These are phyloP conservation scores for Trichoderma afroharzianum DNA, from an alignment of 2,329 filamentous ascomycete genomes.

Conservation along the genomic window DNA sequence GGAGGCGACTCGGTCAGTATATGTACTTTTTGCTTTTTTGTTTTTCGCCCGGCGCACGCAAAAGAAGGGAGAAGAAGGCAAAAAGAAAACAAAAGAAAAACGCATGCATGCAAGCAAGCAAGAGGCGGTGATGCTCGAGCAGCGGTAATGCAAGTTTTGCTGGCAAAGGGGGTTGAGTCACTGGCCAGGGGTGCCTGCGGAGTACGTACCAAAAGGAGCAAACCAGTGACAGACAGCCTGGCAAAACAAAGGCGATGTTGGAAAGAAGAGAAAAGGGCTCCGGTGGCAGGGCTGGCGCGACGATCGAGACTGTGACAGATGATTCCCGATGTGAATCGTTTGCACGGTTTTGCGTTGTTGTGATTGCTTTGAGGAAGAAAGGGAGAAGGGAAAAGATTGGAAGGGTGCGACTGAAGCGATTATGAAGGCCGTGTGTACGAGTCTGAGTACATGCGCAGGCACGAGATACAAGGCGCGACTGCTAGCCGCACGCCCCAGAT, in stretches of 20 bases:
- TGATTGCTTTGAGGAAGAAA: constrained; percentile 44
- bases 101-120: constrained; percentile 1
- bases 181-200: constrained; percentile 13
- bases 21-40: constrained; percentile 1
- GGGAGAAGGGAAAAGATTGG: constrained; percentile 36
- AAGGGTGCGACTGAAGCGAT: constrained; percentile 20
- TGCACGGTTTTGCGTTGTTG: constrained; percentile 48
- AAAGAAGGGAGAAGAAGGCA: not conserved
- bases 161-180: constrained; percentile 22
- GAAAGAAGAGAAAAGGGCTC: constrained; percentile 20
- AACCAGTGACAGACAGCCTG: constrained; percentile 18
- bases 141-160: constrained; percentile 18
- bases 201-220: constrained; percentile 34
- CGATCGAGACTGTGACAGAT: constrained; percentile 58
- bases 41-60: not conserved
- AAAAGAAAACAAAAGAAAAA: not conserved
- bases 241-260: not conserved
- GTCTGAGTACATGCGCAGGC: not conserved
- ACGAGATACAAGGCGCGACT: constrained; percentile 11
- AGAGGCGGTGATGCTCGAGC: constrained; percentile 14
- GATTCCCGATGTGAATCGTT: constrained; percentile 52
- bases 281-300: constrained; percentile 49
- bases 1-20: constrained; percentile 12
- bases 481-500: constrained; percentile 14
- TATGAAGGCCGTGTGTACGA: constrained; percentile 23